Evolutionary conservation across 306 rosid genomes (phyloP).

Genomic region (Fragaria vesca): DNA sequence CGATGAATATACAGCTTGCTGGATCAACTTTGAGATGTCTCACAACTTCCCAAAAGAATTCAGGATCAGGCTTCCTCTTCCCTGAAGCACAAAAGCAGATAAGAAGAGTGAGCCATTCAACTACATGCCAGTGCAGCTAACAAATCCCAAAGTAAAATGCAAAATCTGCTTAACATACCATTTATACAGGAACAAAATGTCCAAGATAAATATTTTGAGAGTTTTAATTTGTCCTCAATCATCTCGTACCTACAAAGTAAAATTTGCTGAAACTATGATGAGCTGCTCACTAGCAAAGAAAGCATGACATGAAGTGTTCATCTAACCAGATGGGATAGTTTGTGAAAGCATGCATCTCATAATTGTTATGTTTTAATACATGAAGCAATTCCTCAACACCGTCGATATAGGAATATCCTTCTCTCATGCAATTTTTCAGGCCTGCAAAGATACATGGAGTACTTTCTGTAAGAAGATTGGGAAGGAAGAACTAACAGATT

Average conservation of each 20-base stretch:
- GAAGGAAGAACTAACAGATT: not conserved
- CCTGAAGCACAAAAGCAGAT: constrained; percentile 42
- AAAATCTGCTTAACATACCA: constrained; percentile 40
- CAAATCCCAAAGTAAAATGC: not conserved
- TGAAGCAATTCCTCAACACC: constrained; percentile 77
- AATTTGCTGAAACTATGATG: constrained; percentile 13
- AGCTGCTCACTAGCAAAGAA: constrained; percentile 22
- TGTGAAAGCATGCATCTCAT: constrained; percentile 94
- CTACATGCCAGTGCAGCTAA: not conserved
- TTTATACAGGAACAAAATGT: constrained; percentile 79
- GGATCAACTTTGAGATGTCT: constrained; percentile 72
- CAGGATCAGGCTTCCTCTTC: constrained; percentile 90
- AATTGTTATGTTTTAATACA: constrained; percentile 59
- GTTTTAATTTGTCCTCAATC: constrained; percentile 72
- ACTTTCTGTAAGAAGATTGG: not conserved
- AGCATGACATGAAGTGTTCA: constrained; percentile 12
- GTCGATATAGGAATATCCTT: constrained; percentile 69
- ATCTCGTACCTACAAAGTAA: constrained; percentile 66
- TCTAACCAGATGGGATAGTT: constrained; percentile 88
- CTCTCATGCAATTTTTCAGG: constrained; percentile 73
- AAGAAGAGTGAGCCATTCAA: not conserved
- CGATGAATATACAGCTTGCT: constrained; percentile 63
- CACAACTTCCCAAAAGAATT: constrained; percentile 63
- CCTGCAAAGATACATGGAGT: constrained; percentile 43
- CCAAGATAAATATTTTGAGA: constrained; percentile 86